phyloP scores from a whole-genome alignment of 257 asterid genomes.

The Apocynum venetum region DNA sequence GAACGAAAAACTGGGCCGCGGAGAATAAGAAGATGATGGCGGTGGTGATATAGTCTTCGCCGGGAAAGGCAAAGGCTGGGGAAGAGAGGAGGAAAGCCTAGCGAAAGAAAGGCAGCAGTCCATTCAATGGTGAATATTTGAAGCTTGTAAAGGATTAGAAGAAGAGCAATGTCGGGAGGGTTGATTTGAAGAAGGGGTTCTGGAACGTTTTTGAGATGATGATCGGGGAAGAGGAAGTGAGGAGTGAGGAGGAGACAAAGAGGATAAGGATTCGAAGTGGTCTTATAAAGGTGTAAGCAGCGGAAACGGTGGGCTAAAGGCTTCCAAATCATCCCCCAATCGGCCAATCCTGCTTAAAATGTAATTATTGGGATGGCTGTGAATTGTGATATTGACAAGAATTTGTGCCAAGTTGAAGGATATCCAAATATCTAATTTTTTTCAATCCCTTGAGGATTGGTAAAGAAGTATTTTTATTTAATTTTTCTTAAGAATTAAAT shows the following conservation, averaged over 20 bases:
- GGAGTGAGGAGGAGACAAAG: neutral
- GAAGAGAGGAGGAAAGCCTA: conserved; percentile 22
- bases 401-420: no score
- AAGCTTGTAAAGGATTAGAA: neutral
- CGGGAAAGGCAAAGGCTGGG: conserved; percentile 19
- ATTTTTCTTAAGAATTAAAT: no score
- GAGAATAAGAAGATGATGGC: neutral
- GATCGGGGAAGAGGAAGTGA: neutral
- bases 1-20: neutral
- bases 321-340: neutral
- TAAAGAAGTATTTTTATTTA: no score
- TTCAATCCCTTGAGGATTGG: no score
- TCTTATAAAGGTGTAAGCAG: neutral
- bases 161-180: neutral
- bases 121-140: conserved; percentile 42
- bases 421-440: no score
- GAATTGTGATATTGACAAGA: no score
- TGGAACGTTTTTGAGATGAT: neutral
- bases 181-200: neutral
- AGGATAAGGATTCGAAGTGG: conserved; percentile 11
- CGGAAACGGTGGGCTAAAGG: conserved; percentile 12
- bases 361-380: neutral
- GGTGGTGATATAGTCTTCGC: conserved; percentile 3
- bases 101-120: conserved; percentile 47
- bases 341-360: neutral